Percentiles rank a stretch among this genome's conserved stretches.
phyloP scores from a whole-genome alignment of 106 monocot species.

The Acanthochlamys bracteata region DNA sequence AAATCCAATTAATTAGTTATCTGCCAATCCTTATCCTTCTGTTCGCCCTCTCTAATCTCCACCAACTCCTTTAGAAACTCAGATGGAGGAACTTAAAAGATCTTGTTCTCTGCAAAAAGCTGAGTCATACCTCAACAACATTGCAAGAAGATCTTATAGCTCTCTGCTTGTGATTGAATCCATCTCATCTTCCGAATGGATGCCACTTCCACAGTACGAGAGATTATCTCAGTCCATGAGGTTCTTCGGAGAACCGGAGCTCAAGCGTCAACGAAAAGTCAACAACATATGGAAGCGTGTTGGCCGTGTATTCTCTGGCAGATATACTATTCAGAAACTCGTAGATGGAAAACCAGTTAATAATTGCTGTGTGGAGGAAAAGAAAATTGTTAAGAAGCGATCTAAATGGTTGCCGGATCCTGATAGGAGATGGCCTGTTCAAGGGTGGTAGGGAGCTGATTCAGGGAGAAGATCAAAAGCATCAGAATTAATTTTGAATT shows the following conservation, averaged over 20 bases:
- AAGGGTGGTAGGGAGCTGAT: constrained; percentile 30
- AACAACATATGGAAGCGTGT: constrained; percentile 3
- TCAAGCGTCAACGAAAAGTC: background rate
- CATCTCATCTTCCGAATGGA: background rate
- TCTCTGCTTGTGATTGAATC: constrained; percentile 8
- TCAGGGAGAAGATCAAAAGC: background rate
- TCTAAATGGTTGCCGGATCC: constrained; percentile 32
- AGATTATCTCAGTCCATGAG: constrained; percentile 8
- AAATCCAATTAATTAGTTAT: too few species aligned
- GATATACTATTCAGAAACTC: background rate
- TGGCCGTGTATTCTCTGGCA: background rate
- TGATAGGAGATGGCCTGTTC: constrained; percentile 42
- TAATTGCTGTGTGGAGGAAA: background rate
- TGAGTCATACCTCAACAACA: background rate
- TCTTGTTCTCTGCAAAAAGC: background rate
- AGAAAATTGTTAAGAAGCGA: constrained; percentile 16
- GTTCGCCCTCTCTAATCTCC: too few species aligned
- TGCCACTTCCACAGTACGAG: background rate
- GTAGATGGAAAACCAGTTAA: background rate
- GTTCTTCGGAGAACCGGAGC: constrained; percentile 2
- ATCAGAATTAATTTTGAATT: too few species aligned
- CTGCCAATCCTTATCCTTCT: too few species aligned
- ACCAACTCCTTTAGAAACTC: background rate
- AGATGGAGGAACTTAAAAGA: constrained; percentile 1
- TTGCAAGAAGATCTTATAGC: background rate